Evolutionary conservation across 2,329 filamentous ascomycete species (phyloP).

Genomic region (Chaetomiaceae sp.): DNA sequence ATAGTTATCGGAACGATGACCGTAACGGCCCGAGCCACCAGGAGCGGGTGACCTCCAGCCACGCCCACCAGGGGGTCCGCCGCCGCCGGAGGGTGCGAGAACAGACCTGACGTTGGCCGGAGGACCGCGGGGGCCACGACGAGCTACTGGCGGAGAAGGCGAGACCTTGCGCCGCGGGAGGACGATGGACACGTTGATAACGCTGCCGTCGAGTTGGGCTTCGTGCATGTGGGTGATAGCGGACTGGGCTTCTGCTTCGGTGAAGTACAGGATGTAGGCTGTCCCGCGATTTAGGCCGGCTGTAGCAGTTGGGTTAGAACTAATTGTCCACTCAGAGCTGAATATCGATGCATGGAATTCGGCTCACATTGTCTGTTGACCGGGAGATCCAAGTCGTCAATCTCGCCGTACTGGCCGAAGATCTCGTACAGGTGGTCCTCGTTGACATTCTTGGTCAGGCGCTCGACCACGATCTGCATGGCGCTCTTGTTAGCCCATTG

Average conservation of each 20-base stretch:
- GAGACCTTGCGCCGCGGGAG: conserved; percentile 80
- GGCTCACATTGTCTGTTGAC: conserved; percentile 81
- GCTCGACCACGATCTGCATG: conserved; percentile 84
- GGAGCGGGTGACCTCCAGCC: background rate
- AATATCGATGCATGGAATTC: conserved; percentile 3
- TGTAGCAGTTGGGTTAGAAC: conserved; percentile 36
- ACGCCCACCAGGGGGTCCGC: conserved; percentile 31
- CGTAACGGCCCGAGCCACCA: conserved; percentile 37
- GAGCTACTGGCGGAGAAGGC: conserved; percentile 67
- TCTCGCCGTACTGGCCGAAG: conserved; percentile 81
- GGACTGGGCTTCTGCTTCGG: conserved; percentile 73
- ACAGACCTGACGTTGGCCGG: conserved; percentile 33
- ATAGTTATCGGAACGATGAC: conserved; percentile 53
- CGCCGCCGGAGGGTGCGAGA: conserved; percentile 29
- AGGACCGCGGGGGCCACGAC: conserved; percentile 53
- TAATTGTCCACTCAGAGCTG: background rate
- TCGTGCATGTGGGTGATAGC: conserved; percentile 98
- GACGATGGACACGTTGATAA: conserved; percentile 84
- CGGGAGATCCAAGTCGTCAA: conserved; percentile 83
- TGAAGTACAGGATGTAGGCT: conserved; percentile 82
- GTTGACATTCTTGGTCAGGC: conserved; percentile 91
- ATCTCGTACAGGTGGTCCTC: conserved; percentile 86
- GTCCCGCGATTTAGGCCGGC: conserved; percentile 88
- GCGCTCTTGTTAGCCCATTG: conserved; percentile 4
- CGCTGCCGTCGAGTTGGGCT: conserved; percentile 80